Evolutionary conservation across 306 rosid species (phyloP), one percentile per base, ranked within the genome.

Genomic region (Lithocarpus polystachyus): DNA sequence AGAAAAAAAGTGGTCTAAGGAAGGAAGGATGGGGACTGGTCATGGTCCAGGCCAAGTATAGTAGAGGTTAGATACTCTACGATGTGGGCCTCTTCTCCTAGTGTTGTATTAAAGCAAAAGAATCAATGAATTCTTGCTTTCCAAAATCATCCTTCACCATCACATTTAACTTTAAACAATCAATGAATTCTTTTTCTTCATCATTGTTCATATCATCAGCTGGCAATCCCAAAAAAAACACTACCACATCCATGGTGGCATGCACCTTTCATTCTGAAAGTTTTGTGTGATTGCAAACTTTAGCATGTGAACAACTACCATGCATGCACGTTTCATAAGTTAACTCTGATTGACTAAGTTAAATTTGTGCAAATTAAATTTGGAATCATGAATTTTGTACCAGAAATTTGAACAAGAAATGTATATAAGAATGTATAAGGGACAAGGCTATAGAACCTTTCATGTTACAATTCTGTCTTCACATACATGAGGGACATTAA

Each of bases 91-190:
- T 72, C 80, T 83, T 77, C 89, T 84, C 86, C 75, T 61, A 56
- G 81, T 79, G 81, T 77, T 81, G 81, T 57, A 77, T 72, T 84
- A 88, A 88, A 86, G 87, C 80, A 79, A 86, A 81, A 76, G 85
- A 81, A 65, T 65, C 33, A 37, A 65, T 56, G 81, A 60, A 56
- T 17, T 62, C 79, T 81, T 81, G 83, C 89, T 84, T 88, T 84
- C 85, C 72, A 73, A 57, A 45, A 72, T 59, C 86, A 78, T 33
- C 82, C 84, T 84, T 77, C 89, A 56, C 74, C 80, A 22, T 82
- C 78, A 37, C 77, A 73, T 77, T 65, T 71, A 56, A 81, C 87
- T 86, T 85, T 86, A 26, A 78, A 77, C 73, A 80, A 72, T 48
- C 59, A 57, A 33, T 26, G 20, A 52, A 48, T 22, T 22, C 56